Conservation (phyloP, 805 yeast species). For the Wickerhamiella bombiphila region DNA sequence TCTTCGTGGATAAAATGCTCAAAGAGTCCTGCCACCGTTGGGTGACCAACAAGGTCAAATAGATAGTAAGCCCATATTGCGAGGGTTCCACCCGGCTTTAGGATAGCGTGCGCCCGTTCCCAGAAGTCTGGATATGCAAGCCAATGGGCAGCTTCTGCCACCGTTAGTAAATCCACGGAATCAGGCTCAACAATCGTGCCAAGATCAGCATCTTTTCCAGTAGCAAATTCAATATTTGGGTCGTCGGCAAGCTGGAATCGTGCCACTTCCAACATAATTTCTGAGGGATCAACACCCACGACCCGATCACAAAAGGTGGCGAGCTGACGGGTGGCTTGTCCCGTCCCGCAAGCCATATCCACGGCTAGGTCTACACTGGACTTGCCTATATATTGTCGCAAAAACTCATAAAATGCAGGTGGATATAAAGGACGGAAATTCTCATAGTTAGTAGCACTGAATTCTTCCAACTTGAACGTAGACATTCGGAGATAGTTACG, state of each 20-base stretch:
- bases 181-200: slow-evolving; percentile 15
- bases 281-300: slow-evolving; percentile 51
- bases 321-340: slow-evolving; percentile 49
- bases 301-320: slow-evolving; percentile 32
- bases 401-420: slow-evolving; percentile 28
- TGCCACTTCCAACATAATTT: slow-evolving; percentile 40
- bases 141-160: slow-evolving; percentile 85
- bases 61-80: slow-evolving; percentile 74
- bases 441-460: slow-evolving; percentile 39
- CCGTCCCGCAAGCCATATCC: slow-evolving; percentile 75
- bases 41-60: slow-evolving; percentile 39
- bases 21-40: slow-evolving; percentile 46
- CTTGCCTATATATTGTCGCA: slow-evolving; percentile 24
- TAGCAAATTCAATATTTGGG: slow-evolving; percentile 6
- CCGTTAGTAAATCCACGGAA: slow-evolving; percentile 49
- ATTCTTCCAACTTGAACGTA: slow-evolving; percentile 39
- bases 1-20: slow-evolving; percentile 32
- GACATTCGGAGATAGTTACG: slow-evolving; percentile 32
- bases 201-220: slow-evolving; percentile 16
- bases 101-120: slow-evolving; percentile 32
- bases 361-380: slow-evolving; percentile 26
- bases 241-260: slow-evolving; percentile 18
- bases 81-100: slow-evolving; percentile 51
- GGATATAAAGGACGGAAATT: slow-evolving; percentile 59
- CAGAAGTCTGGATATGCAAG: slow-evolving; percentile 43